phyloP scores from a whole-genome alignment of 768 basidiomycete genomes.

The Rhodosporidiobolus sp. region DNA sequence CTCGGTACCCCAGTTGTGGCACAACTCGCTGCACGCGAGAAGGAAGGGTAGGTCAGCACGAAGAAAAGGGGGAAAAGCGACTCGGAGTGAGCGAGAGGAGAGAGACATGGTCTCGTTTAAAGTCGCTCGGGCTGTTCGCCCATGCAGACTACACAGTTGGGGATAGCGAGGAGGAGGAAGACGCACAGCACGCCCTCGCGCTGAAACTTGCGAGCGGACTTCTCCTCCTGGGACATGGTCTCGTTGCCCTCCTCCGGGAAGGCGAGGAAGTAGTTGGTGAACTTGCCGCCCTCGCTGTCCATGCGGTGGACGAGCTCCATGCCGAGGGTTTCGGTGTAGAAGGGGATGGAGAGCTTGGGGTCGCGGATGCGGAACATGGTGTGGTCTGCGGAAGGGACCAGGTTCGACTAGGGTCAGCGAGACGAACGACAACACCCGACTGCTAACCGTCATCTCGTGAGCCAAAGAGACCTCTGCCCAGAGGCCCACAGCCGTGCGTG shows the following conservation, averaged over 20 bases:
- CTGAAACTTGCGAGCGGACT: slow-evolving; percentile 52
- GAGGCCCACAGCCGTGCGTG: too few species aligned
- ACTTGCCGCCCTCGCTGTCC: slow-evolving; percentile 51
- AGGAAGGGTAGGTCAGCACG: background rate
- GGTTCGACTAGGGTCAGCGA: background rate
- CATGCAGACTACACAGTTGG: too few species aligned
- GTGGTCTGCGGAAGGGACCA: slow-evolving; percentile 46
- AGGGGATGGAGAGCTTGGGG: slow-evolving; percentile 54
- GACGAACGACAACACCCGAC: too few species aligned
- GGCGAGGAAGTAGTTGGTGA: slow-evolving; percentile 61
- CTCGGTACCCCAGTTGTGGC: slow-evolving; percentile 64
- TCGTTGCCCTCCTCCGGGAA: slow-evolving; percentile 50
- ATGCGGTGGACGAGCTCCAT: slow-evolving; percentile 36
- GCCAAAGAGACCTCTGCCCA: too few species aligned
- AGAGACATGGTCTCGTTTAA: too few species aligned
- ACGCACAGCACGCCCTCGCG: slow-evolving; percentile 61
- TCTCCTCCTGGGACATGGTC: slow-evolving; percentile 56
- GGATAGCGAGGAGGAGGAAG: too few species aligned
- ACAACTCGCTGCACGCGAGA: slow-evolving; percentile 15
- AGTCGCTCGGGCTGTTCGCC: too few species aligned
- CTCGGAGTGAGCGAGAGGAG: too few species aligned
- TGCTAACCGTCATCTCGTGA: too few species aligned
- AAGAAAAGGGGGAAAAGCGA: background rate
- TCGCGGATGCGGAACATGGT: slow-evolving; percentile 88
- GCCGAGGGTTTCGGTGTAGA: slow-evolving; percentile 28